phyloP scores from a whole-genome alignment of 768 basidiomycete genomes.

The Agaricus subrufescens region DNA sequence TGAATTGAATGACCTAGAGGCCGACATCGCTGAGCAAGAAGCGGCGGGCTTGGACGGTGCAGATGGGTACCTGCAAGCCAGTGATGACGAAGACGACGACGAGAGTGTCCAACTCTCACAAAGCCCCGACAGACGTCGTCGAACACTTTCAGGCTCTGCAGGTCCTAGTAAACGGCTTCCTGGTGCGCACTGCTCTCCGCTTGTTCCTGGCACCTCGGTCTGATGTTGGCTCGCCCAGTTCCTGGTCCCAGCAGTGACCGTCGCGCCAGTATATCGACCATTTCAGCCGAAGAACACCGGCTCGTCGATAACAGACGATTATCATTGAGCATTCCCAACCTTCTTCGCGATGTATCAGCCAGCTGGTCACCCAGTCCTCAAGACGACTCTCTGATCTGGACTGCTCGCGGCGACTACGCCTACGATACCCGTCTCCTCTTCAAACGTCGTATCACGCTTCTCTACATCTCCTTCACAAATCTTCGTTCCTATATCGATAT shows the following conservation, averaged over 20 bases:
- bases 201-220: neutral
- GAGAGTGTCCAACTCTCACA: constrained; percentile 29
- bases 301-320: constrained; percentile 34
- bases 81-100: constrained; percentile 47
- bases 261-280: constrained; percentile 16
- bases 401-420: constrained; percentile 72
- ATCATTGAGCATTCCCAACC: constrained; percentile 36
- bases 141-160: constrained; percentile 27
- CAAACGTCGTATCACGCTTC: constrained; percentile 82
- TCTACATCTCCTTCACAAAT: constrained; percentile 73
- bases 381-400: constrained; percentile 62
- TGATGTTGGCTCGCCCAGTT: neutral
- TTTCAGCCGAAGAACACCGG: constrained; percentile 23
- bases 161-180: constrained; percentile 15
- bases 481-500: constrained; percentile 86
- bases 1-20: constrained; percentile 55
- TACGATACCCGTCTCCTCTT: constrained; percentile 79
- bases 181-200: constrained; percentile 13
- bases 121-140: constrained; percentile 33
- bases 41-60: constrained; percentile 46
- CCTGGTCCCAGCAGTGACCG: neutral
- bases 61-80: constrained; percentile 54
- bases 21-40: constrained; percentile 54
- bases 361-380: constrained; percentile 37
- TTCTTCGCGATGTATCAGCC: constrained; percentile 34